phyloP scores from a whole-genome alignment of 1,284 basidiomycete genomes.

The Leccinum subrobustum region DNA sequence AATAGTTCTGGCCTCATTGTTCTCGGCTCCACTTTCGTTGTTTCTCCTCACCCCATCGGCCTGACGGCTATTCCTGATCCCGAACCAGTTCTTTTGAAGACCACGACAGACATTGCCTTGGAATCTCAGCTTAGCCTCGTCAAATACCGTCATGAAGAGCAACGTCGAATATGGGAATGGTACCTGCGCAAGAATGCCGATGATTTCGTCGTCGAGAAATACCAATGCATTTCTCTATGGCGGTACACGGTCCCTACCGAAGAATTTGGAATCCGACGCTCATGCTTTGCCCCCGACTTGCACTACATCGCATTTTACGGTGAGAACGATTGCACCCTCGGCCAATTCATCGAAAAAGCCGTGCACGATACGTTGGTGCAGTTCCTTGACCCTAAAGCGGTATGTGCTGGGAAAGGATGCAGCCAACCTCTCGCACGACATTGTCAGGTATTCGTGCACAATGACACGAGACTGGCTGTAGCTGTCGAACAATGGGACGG shows the following conservation, averaged over 20 bases:
- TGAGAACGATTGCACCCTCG: slow-evolving; percentile 88
- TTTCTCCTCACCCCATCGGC: slow-evolving; percentile 28
- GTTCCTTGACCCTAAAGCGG: slow-evolving; percentile 67
- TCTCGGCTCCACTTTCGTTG: slow-evolving; percentile 23
- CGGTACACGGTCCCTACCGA: slow-evolving; percentile 73
- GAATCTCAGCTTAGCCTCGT: slow-evolving; percentile 72
- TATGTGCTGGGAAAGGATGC: slow-evolving; percentile 84
- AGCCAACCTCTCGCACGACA: slow-evolving; percentile 81
- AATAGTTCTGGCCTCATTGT: slow-evolving; percentile 25
- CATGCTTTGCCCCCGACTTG: slow-evolving; percentile 71
- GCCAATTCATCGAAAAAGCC: slow-evolving; percentile 86
- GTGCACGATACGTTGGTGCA: slow-evolving; percentile 69
- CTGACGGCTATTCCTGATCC: slow-evolving; percentile 34
- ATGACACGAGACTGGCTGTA: slow-evolving; percentile 80
- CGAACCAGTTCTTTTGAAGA: slow-evolving; percentile 47
- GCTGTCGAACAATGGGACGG: slow-evolving; percentile 87
- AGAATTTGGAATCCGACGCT: slow-evolving; percentile 59
- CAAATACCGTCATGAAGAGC: slow-evolving; percentile 80
- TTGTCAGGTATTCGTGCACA: slow-evolving; percentile 88
- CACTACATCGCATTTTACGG: slow-evolving; percentile 89
- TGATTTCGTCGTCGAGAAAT: slow-evolving; percentile 89
- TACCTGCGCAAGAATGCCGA: slow-evolving; percentile 81
- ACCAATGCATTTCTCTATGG: slow-evolving; percentile 83
- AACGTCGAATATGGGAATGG: slow-evolving; percentile 89
- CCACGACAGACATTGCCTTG: slow-evolving; percentile 57